These are phyloP conservation scores for Jatropha curcas DNA, from an alignment of 345 rosid species.

Conservation along the genomic window DNA sequence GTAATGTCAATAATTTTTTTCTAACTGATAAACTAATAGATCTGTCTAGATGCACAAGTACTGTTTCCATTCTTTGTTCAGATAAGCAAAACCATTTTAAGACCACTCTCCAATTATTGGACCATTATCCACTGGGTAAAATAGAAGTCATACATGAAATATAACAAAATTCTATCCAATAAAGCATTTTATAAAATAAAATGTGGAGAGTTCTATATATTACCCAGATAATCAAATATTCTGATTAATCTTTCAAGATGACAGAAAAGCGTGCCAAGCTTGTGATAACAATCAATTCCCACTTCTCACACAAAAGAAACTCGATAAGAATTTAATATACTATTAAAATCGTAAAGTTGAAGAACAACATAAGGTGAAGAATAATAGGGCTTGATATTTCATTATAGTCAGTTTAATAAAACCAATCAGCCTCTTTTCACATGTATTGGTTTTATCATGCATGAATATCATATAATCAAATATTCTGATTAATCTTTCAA, in stretches of 20 bases:
- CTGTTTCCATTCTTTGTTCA: not conserved
- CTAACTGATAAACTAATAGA: not conserved
- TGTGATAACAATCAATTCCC: not conserved
- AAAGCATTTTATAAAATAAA: not conserved
- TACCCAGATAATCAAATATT: not conserved
- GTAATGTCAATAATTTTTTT: no score
- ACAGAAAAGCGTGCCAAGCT: not conserved
- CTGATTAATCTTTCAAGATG: not conserved
- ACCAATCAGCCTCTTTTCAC: no score
- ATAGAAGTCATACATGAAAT: not conserved
- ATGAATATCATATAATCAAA: no score
- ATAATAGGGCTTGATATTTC: no score
- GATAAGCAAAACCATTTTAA: not conserved
- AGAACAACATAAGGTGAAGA: no score
- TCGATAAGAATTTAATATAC: not conserved
- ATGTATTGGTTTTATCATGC: no score
- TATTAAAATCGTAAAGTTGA: no score
- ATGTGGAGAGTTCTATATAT: not conserved
- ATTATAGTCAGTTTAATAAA: no score
- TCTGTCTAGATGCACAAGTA: not conserved
- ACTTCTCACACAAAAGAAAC: not conserved
- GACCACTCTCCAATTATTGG: not conserved
- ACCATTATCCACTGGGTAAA: not conserved
- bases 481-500: no score
- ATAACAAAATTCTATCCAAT: not conserved